These are phyloP conservation scores for Mycena haematopus DNA, from an alignment of 768 basidiomycete genomes.

Conservation along the genomic window DNA sequence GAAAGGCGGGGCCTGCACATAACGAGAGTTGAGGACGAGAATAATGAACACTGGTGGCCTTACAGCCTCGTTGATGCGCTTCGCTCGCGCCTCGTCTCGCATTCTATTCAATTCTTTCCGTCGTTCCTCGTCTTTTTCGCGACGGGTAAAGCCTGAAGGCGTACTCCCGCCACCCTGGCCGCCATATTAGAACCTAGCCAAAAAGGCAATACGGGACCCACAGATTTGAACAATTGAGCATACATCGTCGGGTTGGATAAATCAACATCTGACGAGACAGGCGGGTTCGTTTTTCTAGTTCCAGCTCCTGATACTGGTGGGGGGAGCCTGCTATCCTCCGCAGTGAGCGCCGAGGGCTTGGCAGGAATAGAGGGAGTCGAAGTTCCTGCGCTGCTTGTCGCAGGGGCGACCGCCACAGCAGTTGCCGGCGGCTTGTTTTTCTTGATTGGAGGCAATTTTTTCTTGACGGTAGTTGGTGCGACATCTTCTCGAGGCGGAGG, in stretches of 20 bases:
- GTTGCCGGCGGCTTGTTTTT: conserved; percentile 55
- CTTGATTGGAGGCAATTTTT: conserved; percentile 74
- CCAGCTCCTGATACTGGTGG: conserved; percentile 32
- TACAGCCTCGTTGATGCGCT: conserved; percentile 62
- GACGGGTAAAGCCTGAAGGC: conserved; percentile 52
- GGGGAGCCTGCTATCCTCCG: conserved; percentile 37
- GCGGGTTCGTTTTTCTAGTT: conserved; percentile 49
- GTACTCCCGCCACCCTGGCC: conserved; percentile 51
- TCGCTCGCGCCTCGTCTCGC: conserved; percentile 72
- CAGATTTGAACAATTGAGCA: conserved; percentile 64
- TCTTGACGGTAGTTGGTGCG: conserved; percentile 53
- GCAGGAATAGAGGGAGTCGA: conserved; percentile 9
- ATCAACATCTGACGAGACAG: conserved; percentile 64
- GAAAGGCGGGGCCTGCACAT: conserved; percentile 50
- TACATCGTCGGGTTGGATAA: conserved; percentile 69
- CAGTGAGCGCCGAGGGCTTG: conserved; percentile 35
- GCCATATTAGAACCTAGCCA: not conserved
- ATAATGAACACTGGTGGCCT: conserved; percentile 29
- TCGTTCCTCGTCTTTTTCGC: conserved; percentile 69
- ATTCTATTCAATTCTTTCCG: conserved; percentile 70
- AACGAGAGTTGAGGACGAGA: conserved; percentile 11
- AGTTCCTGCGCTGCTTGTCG: conserved; percentile 35
- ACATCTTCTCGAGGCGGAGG: conserved; percentile 40
- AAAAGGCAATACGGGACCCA: conserved; percentile 35
- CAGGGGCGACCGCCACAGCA: conserved; percentile 36